A percentile compares a stretch with the other conserved stretches of the same genome.
phyloP scores from a whole-genome alignment of 768 basidiomycete species.

The Clitopilus passeckerianus region DNA sequence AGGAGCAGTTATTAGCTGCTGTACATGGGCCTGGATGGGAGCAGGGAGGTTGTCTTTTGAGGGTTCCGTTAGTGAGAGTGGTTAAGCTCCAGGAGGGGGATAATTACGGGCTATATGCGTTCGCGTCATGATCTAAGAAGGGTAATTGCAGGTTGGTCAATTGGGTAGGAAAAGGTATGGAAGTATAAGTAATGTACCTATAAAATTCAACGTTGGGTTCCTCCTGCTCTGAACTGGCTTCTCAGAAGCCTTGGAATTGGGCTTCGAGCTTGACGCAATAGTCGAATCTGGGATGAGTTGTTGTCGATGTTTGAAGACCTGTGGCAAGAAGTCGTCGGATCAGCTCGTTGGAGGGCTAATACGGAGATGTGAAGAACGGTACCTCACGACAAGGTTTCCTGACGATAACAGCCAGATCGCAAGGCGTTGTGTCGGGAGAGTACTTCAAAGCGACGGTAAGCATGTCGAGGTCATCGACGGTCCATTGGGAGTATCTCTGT shows the following conservation, averaged over 20 bases:
- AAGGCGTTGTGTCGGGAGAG: constrained; percentile 41
- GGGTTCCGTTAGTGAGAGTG: background rate
- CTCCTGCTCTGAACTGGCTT: background rate
- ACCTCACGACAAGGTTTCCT: constrained; percentile 61
- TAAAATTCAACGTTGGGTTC: constrained; percentile 4
- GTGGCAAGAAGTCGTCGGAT: background rate
- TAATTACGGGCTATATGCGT: constrained; percentile 22
- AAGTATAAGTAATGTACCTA: constrained; percentile 4
- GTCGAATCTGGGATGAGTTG: constrained; percentile 13
- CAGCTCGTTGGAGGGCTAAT: background rate
- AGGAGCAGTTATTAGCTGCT: constrained; percentile 36
- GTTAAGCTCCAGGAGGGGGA: background rate
- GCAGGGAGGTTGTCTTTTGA: constrained; percentile 44
- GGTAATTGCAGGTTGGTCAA: background rate
- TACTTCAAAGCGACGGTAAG: constrained; percentile 35
- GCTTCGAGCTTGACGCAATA: background rate
- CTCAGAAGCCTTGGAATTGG: background rate
- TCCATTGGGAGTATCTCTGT: constrained; percentile 26
- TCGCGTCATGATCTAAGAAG: constrained; percentile 11
- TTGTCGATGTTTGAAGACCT: constrained; percentile 24
- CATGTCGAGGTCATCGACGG: constrained; percentile 27
- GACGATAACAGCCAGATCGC: constrained; percentile 51
- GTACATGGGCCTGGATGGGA: constrained; percentile 53
- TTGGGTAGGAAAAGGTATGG: background rate
- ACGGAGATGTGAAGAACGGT: background rate